Base-by-base conservation (phyloP, 768 basidiomycete species). In the Serendipita sp. region DNA sequence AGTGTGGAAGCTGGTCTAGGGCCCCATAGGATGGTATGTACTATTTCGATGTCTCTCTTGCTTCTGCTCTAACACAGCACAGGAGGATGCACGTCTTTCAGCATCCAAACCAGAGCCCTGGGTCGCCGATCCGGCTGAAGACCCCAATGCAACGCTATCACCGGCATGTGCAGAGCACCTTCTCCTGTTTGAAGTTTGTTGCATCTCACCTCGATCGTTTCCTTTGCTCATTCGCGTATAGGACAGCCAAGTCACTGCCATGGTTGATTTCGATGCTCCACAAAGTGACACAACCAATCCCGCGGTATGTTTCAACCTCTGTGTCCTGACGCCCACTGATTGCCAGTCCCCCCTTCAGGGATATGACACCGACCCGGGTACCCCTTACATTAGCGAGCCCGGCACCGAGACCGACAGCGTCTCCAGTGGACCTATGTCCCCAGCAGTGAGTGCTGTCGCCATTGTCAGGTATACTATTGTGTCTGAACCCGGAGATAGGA, bases 331-430 rank as follows among this genome's bases (percentile, higher is more conserved):
- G n/a, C n/a, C 18, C 8, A 24, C 48, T 53, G 48, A 53, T n/a
- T 10, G 18, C n/a, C 48, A n/a, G 32, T 32, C 18, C 16, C 37
- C 37, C 35, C 30, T 34, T n/a, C 56, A 60, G 56, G 56, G 56
- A n/a, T 60, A 60, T 38, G 56, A 60, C 34, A 60, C 56, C 10
- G 56, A 60, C 18, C 56, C 56, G 24, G 56, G 56, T 4, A 60
- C 56, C 3, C 56, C 56, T n/a, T 60, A 60, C 56, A 37, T 60
- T 35, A 60, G 56, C 56, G 56, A 60, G 56, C 56, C 56, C 16
- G 56, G 56, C 10, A 60, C 56, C 16, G 56, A 60, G 37, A 60
- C 56, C 56, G 56, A 60, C 56, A 60, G 56, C n/a, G 56, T 60
- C 56, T 60, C 56, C 5, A 60, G 56, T n/a, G 56, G 56, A 30